Conservation (phyloP, 2,329 filamentous ascomycete genomes). For the Samsoniella hepiali region DNA sequence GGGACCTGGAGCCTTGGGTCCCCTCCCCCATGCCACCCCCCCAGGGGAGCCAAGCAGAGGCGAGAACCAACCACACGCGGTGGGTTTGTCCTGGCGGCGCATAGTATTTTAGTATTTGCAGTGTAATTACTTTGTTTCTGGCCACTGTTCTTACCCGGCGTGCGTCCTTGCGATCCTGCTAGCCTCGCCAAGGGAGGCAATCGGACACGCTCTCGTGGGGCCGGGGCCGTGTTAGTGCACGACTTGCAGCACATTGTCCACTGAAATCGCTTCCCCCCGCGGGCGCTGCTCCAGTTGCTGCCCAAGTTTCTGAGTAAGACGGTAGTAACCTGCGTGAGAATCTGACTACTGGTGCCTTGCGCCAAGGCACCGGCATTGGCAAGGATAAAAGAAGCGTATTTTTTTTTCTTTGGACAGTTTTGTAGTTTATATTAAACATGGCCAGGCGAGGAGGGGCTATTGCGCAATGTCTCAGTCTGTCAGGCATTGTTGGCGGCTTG, state of each 20-base stretch:
- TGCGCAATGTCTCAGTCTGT: conserved; percentile 3
- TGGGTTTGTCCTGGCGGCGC: background rate
- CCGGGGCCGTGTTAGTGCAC: conserved; percentile 5
- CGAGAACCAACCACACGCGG: conserved; percentile 1
- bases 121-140: background rate
- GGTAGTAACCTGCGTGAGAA: conserved; percentile 18
- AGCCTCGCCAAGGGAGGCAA: background rate
- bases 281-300: background rate
- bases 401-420: background rate
- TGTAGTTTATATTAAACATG: background rate
- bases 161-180: conserved; percentile 10
- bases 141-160: background rate
- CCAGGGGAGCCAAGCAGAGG: conserved; percentile 6
- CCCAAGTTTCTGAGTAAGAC: conserved; percentile 13
- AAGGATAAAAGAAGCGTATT: background rate
- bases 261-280: background rate
- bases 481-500: conserved; percentile 1
- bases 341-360: conserved; percentile 3
- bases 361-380: conserved; percentile 8
- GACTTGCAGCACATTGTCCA: conserved; percentile 5
- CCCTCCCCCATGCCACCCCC: background rate
- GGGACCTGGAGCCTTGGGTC: background rate
- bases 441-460: background rate
- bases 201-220: conserved; percentile 8
- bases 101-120: background rate